Base-by-base conservation (phyloP, 805 yeast genomes). In the Candida germanica region DNA sequence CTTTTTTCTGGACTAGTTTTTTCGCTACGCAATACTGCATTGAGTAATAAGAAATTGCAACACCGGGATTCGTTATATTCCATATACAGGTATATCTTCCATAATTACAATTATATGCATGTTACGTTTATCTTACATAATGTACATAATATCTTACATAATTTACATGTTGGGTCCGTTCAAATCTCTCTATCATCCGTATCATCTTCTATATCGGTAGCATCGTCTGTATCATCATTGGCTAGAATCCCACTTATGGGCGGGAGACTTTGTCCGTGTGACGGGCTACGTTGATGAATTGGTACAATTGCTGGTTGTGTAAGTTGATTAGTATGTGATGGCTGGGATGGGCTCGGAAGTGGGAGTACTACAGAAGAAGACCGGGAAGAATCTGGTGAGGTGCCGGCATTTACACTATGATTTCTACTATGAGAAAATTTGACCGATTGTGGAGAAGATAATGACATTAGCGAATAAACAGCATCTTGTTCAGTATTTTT, bases 381-480 rank as follows among this genome's bases (percentile, higher is more conserved):
- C 15, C 61, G 36, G 11, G 56, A 47, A 28, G 47, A 47, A 13
- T 31, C 38, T 6, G 48, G 53, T 3, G 53, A 40, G 8, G 24
- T 35, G 10, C 10, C 23, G 23, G 10, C 23, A 11, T 29, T 40
- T 12, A 56, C 45, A 43, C 61, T 58, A 16, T 49, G 59, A 21
- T 40, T 61, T 46, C 59, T 56, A 29, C 59, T 51, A 42, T 58
- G 62, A 11, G 45, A 19, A 29, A 54, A 56, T 31, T 58, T 60
- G 26, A 49, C 44, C 12, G 58, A 36, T 45, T 63, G 69, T 2
- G 81, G 80, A 1, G 79, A 72, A 6, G 80, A 66, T 26, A 76
- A 58, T 25, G 79, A 71, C 69, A 76, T 76, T 35, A 76, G 59
- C 15, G 80, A 73, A 49, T 69, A 58, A 8, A 76, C 70, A 5